Evolutionary conservation across 352 stramenopile genomes (phyloP), one percentile per base, ranked within the genome.

Genomic region (Phytopythium montanum): DNA sequence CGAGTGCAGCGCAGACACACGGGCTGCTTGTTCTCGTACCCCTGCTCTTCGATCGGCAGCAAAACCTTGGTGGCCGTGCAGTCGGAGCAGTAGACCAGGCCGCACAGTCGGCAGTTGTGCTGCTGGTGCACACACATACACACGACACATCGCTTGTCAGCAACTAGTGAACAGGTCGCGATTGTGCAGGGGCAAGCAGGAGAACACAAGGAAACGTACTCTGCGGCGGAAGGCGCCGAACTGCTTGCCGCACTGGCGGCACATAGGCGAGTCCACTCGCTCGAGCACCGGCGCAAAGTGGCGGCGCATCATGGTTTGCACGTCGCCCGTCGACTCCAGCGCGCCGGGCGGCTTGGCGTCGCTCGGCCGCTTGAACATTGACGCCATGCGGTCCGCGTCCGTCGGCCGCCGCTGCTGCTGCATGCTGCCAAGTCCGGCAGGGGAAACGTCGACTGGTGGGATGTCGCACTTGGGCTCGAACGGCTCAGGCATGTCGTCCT

Each of bases 71-170:
- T 87, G 1, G 79, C 61, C 14, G 84, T 88, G 59, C 86, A 95
- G 18, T 95, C 84, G 1, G 63, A 74, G 52, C 86, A 95, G 46
- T 83, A 90, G 14, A 92, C 65, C 18, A 81, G 73, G 3, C 86
- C 86, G 52, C 86, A 95, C 12, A 95, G 65, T 13, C 76, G 73
- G 41, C 86, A 95, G 59, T 94, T 79, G 55, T 93, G 77, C 78
- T 88, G 45, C 33, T 52, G 25, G 44, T 25, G 48, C 13, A 53
- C 28, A 36, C 23, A 38, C 54, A 7, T 14, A 34, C 33, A 53
- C 34, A 48, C 21, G 38, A 8, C 39, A 9, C 28, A 55, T 3
- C 5, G 39, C 5, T 5, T 12, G 33, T 46, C 21, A 56, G 51
- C 16, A 21, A n/a, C n/a, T 38, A 33, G 2, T 33, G 4, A 31